These are phyloP conservation scores for Linnemannia schmuckeri DNA, from an alignment of 192 early-diverging fungal genomes.

Conservation along the genomic window DNA sequence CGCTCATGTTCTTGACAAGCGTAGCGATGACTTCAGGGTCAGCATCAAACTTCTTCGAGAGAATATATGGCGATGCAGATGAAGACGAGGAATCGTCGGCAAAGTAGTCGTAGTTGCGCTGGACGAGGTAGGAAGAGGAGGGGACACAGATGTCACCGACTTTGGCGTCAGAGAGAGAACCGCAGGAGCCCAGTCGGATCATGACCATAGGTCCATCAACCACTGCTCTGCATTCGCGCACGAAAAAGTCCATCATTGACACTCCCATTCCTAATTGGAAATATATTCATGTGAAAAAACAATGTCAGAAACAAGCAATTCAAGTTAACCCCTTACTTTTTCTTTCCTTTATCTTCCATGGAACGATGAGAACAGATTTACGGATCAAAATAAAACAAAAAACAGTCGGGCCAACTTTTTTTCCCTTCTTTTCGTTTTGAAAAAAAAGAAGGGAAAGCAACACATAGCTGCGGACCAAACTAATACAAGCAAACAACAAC, in stretches of 20 bases:
- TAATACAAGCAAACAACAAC: background rate
- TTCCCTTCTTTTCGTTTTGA: background rate
- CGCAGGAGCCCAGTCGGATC: slow-evolving; percentile 90
- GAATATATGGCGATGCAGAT: slow-evolving; percentile 65
- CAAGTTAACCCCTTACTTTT: background rate
- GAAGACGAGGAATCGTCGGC: slow-evolving; percentile 25
- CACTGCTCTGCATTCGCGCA: slow-evolving; percentile 87
- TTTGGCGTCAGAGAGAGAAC: slow-evolving; percentile 70
- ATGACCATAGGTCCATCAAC: slow-evolving; percentile 82
- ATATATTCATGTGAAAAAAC: background rate
- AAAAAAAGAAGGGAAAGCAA: background rate
- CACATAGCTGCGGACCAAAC: background rate
- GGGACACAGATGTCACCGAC: slow-evolving; percentile 82
- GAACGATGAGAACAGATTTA: too few species aligned
- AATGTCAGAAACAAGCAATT: background rate
- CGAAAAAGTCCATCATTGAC: slow-evolving; percentile 93
- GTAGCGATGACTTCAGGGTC: slow-evolving; percentile 67
- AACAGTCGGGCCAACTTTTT: too few species aligned
- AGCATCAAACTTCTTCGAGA: slow-evolving; percentile 72
- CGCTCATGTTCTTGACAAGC: slow-evolving; percentile 48
- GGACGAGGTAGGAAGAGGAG: slow-evolving; percentile 70
- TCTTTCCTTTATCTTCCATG: too few species aligned
- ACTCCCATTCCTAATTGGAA: slow-evolving; percentile 69
- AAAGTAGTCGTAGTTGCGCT: slow-evolving; percentile 85
- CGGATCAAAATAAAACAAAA: too few species aligned